phyloP scores from a whole-genome alignment of 352 stramenopile genomes.

The Phytopythium boreale region DNA sequence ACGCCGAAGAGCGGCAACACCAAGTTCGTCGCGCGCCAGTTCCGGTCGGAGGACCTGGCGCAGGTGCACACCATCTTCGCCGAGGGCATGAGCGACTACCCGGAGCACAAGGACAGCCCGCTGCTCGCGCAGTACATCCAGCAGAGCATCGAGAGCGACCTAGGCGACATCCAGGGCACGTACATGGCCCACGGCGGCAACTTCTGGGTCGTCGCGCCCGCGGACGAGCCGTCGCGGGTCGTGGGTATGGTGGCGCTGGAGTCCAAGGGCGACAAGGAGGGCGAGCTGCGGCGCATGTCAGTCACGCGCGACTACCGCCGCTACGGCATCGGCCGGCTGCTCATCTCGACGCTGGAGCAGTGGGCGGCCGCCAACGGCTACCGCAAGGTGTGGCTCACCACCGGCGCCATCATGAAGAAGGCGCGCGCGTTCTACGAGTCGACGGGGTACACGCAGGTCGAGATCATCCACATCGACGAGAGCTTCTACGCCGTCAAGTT shows the following conservation, averaged over 20 bases:
- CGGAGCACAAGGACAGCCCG: conserved; percentile 9
- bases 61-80: conserved; percentile 29
- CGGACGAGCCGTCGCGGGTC: conserved; percentile 13
- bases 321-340: conserved; percentile 27
- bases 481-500: conserved; percentile 29
- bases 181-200: conserved; percentile 40
- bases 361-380: conserved; percentile 25
- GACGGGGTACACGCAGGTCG: conserved; percentile 21
- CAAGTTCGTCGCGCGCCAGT: conserved; percentile 22
- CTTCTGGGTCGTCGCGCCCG: conserved; percentile 40
- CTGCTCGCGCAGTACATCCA: conserved; percentile 21
- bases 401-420: conserved; percentile 19
- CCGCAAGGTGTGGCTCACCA: conserved; percentile 33
- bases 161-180: conserved; percentile 29
- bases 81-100: conserved; percentile 24
- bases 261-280: conserved; percentile 19
- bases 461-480: conserved; percentile 13
- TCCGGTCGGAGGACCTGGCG: conserved; percentile 17
- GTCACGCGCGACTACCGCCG: conserved; percentile 32
- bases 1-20: neutral
- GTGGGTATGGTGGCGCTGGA: conserved; percentile 31
- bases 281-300: conserved; percentile 38
- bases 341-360: conserved; percentile 35
- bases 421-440: conserved; percentile 28
- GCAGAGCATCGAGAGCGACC: conserved; percentile 22